A percentile compares a stretch with the other conserved stretches of the same genome.
phyloP scores from a whole-genome alignment of 2,329 filamentous ascomycete species.

The Fusarium zealandicum region DNA sequence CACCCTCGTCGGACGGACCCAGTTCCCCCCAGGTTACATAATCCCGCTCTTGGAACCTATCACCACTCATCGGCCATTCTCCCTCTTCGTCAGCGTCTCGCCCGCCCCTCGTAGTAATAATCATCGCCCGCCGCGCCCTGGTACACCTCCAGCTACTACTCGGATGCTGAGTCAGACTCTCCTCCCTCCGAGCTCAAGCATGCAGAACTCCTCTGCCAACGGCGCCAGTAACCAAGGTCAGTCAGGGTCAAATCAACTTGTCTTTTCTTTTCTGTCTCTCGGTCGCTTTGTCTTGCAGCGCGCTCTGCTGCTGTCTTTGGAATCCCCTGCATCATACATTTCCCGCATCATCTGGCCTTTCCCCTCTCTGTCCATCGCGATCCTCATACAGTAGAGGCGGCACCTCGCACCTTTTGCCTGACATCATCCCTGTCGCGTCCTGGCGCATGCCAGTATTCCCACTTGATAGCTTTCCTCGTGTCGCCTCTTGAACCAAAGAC shows the following conservation, averaged over 20 bases:
- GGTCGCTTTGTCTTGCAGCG: conserved; percentile 22
- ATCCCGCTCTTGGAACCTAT: conserved; percentile 37
- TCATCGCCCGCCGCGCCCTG: conserved; percentile 36
- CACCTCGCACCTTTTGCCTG: conserved; percentile 28
- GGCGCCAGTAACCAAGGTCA: conserved; percentile 46
- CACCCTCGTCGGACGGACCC: conserved; percentile 26
- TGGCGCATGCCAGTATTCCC: conserved; percentile 26
- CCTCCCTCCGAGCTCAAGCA: conserved; percentile 41
- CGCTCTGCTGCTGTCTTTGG: conserved; percentile 16
- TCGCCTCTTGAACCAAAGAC: conserved; percentile 15
- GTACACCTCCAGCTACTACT: conserved; percentile 31
- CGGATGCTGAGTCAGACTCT: conserved; percentile 48
- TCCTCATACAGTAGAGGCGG: conserved; percentile 22
- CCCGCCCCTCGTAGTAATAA: conserved; percentile 42
- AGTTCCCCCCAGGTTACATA: conserved; percentile 39
- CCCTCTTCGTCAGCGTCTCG: conserved; percentile 42
- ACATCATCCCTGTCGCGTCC: conserved; percentile 38
- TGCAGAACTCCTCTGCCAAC: conserved; percentile 45
- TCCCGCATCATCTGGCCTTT: conserved; percentile 11
- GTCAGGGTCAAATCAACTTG: conserved; percentile 38
- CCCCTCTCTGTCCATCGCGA: conserved; percentile 27
- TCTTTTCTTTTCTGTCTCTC: conserved; percentile 20
- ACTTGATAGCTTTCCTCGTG: conserved; percentile 16
- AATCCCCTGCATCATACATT: conserved; percentile 11
- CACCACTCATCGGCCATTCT: conserved; percentile 35